These are phyloP conservation scores for Saccharomycopsis phalli DNA, from an alignment of 1,139 yeast species.

Conservation along the genomic window DNA sequence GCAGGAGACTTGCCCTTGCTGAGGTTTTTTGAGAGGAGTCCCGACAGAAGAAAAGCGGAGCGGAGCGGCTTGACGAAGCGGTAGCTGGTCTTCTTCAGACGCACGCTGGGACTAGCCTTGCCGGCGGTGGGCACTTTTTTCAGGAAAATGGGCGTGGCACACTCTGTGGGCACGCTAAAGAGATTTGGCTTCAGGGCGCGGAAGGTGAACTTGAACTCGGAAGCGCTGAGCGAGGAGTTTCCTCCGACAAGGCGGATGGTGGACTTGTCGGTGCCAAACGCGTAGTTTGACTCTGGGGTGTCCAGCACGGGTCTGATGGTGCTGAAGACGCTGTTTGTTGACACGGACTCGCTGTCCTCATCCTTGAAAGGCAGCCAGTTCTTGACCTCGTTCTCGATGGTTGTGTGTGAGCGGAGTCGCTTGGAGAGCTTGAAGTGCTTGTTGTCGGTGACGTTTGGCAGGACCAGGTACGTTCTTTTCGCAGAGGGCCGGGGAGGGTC, in stretches of 20 bases:
- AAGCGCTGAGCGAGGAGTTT: slow-evolving; percentile 7
- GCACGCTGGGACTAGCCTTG: slow-evolving; percentile 2
- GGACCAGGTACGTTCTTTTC: slow-evolving; percentile 12
- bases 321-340: slow-evolving; percentile 12
- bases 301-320: slow-evolving; percentile 19
- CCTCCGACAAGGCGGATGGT: slow-evolving; percentile 16
- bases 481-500: slow-evolving; percentile 2
- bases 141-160: background rate
- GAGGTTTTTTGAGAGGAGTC: slow-evolving; percentile 26
- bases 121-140: background rate
- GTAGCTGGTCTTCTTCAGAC: slow-evolving; percentile 32
- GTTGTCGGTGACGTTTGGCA: slow-evolving; percentile 10
- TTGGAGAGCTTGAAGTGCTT: slow-evolving; percentile 15
- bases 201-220: slow-evolving; percentile 16
- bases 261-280: slow-evolving; percentile 16
- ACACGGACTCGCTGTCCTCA: slow-evolving; percentile 20
- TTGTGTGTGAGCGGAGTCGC: slow-evolving; percentile 13
- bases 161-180: background rate
- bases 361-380: slow-evolving; percentile 29
- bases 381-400: slow-evolving; percentile 25
- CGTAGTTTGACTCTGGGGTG: slow-evolving; percentile 21
- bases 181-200: background rate
- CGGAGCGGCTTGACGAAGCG: slow-evolving; percentile 75
- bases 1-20: background rate
- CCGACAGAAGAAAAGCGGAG: slow-evolving; percentile 71